Percentiles rank a stretch among this genome's conserved stretches.
These are phyloP conservation scores for Salisapilia sapeloensis DNA, from an alignment of 352 stramenopile genomes.

Conservation along the genomic window DNA sequence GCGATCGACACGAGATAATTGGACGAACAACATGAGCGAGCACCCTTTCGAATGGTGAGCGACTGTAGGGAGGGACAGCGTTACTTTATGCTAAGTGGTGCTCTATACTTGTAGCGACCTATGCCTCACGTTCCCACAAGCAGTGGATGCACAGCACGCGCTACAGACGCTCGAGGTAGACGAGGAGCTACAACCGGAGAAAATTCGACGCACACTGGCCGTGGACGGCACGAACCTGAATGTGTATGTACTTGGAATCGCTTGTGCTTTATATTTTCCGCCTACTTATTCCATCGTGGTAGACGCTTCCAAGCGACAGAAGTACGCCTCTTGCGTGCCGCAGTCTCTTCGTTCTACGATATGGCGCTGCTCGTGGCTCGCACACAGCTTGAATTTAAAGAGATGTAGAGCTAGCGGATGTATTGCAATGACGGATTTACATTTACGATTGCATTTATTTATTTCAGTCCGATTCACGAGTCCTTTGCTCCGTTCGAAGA, in stretches of 20 bases:
- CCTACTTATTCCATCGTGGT: background rate
- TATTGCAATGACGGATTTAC: background rate
- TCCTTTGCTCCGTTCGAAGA: background rate
- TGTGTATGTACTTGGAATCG: constrained; percentile 31
- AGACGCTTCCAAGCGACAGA: constrained; percentile 74
- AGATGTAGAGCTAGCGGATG: constrained; percentile 28
- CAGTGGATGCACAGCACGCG: constrained; percentile 44
- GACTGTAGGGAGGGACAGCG: background rate
- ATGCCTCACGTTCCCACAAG: constrained; percentile 38
- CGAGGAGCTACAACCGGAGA: constrained; percentile 71
- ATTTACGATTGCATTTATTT: background rate
- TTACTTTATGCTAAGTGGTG: constrained; percentile 1
- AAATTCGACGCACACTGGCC: constrained; percentile 58
- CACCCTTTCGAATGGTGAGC: constrained; percentile 72
- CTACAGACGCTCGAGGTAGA: constrained; percentile 77
- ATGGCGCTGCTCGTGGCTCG: constrained; percentile 59
- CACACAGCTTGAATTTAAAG: constrained; percentile 76
- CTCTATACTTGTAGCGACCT: constrained; percentile 20
- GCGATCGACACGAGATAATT: no score
- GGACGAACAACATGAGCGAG: constrained; percentile 12
- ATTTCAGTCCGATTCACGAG: background rate
- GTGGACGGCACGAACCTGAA: constrained; percentile 41
- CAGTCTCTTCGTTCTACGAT: constrained; percentile 78
- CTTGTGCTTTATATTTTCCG: background rate
- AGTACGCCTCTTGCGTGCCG: constrained; percentile 64